These are phyloP conservation scores for Cutaneotrichosporon dermatis DNA, from an alignment of 1,284 basidiomycete genomes.

Conservation along the genomic window DNA sequence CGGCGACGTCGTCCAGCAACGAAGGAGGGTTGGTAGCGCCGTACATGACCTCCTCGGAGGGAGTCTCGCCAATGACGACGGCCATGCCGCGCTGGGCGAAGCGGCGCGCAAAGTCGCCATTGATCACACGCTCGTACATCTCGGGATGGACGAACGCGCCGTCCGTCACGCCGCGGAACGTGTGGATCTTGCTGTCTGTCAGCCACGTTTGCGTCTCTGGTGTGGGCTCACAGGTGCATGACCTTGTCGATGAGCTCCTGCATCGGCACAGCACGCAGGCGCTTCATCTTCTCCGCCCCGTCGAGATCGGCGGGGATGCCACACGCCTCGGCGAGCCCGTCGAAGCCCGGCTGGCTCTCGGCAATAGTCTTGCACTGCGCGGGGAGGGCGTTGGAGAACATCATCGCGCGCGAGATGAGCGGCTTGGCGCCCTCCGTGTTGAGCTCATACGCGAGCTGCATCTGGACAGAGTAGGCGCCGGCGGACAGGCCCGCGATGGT, in stretches of 20 bases:
- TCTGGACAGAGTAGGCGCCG: slow-evolving; percentile 37
- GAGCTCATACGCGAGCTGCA: slow-evolving; percentile 40
- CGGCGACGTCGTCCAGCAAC: slow-evolving; percentile 9
- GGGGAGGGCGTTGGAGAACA: slow-evolving; percentile 29
- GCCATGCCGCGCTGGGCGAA: slow-evolving; percentile 23
- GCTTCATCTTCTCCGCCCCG: slow-evolving; percentile 22
- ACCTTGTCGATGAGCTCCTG: slow-evolving; percentile 22
- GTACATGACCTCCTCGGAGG: slow-evolving; percentile 27
- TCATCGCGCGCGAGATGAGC: slow-evolving; percentile 22
- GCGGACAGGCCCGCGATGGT: slow-evolving; percentile 40
- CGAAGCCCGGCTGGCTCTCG: slow-evolving; percentile 26
- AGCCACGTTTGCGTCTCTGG: too few relatives aligned
- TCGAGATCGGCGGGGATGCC: slow-evolving; percentile 14
- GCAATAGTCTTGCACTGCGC: slow-evolving; percentile 27
- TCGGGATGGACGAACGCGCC: slow-evolving; percentile 23
- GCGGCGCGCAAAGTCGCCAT: slow-evolving; percentile 20
- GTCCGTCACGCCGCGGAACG: slow-evolving; percentile 28
- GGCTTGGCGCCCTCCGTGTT: slow-evolving; percentile 8
- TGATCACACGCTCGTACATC: slow-evolving; percentile 12
- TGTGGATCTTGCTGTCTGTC: slow-evolving; percentile 18
- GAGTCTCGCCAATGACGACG: slow-evolving; percentile 25
- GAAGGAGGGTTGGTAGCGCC: slow-evolving; percentile 24
- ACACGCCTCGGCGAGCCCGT: slow-evolving; percentile 23
- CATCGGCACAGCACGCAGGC: slow-evolving; percentile 21
- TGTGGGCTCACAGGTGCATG: slow-evolving; percentile 27